phyloP scores from a whole-genome alignment of 176 grass and related monocot species.

The Oryza australiensis region DNA sequence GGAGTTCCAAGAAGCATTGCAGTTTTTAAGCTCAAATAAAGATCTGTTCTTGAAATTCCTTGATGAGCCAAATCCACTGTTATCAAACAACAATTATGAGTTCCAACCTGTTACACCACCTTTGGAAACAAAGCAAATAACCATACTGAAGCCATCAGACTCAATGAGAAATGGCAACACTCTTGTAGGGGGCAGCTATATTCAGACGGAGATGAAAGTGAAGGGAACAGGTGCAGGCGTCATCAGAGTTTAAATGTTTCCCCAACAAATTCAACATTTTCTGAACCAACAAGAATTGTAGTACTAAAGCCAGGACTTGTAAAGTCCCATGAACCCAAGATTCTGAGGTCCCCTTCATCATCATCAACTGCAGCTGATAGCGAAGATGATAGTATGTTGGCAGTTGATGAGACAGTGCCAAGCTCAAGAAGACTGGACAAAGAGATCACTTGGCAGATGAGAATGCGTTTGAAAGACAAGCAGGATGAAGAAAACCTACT shows the following conservation, averaged over 20 bases:
- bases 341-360: slow-evolving; percentile 31
- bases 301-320: slow-evolving; percentile 73
- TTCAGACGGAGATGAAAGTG: slow-evolving; percentile 49
- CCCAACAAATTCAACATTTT: slow-evolving; percentile 47
- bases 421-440: slow-evolving; percentile 55
- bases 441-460: slow-evolving; percentile 64
- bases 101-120: slow-evolving; percentile 35
- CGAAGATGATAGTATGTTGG: slow-evolving; percentile 46
- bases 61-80: slow-evolving; percentile 67
- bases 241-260: slow-evolving; percentile 42
- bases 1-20: slow-evolving; percentile 88
- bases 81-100: slow-evolving; percentile 56
- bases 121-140: slow-evolving; percentile 80
- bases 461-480: slow-evolving; percentile 51
- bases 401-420: slow-evolving; percentile 43
- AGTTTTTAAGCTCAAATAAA: slow-evolving; percentile 93
- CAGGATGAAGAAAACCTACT: slow-evolving; percentile 39
- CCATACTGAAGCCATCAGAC: slow-evolving; percentile 84
- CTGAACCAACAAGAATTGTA: slow-evolving; percentile 86
- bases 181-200: slow-evolving; percentile 43
- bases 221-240: slow-evolving; percentile 34
- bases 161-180: slow-evolving; percentile 46
- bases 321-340: slow-evolving; percentile 44
- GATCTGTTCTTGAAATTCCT: slow-evolving; percentile 94
- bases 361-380: slow-evolving; percentile 36